phyloP scores from a whole-genome alignment of 345 rosid genomes.

The Eucalyptus marginata region DNA sequence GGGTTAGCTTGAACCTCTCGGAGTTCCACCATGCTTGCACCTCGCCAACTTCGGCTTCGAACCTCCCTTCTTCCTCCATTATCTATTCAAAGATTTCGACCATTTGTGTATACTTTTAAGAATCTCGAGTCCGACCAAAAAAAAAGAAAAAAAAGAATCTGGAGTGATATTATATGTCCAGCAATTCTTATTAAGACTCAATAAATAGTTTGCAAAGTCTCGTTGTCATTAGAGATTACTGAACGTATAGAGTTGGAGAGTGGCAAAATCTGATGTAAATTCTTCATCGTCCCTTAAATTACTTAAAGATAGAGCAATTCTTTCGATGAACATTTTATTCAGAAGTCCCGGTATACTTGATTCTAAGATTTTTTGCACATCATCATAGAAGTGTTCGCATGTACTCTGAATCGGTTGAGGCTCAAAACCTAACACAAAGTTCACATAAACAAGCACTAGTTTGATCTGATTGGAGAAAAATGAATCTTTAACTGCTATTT shows the following conservation, averaged over 20 bases:
- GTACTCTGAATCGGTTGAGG: not conserved
- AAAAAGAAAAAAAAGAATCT: not conserved
- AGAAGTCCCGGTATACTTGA: not conserved
- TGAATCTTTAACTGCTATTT: not conserved
- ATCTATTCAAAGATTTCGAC: slow-evolving; percentile 20
- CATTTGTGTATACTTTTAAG: not conserved
- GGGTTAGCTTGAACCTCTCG: slow-evolving; percentile 92
- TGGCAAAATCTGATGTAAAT: not conserved
- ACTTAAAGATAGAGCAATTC: not conserved
- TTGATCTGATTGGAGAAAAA: not conserved
- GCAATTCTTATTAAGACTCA: not conserved
- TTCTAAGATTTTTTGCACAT: not conserved
- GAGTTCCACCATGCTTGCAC: slow-evolving; percentile 97
- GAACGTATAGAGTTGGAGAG: not conserved
- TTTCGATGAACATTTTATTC: not conserved
- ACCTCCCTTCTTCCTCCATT: slow-evolving; percentile 90
- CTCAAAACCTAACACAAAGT: not conserved
- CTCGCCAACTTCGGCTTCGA: slow-evolving; percentile 84
- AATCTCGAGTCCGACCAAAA: not conserved
- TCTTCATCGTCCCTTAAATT: not conserved
- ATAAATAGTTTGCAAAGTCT: not conserved
- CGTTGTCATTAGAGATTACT: not conserved
- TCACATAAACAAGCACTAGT: not conserved
- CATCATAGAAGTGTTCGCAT: not conserved
- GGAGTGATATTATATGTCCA: not conserved